These are phyloP conservation scores for Poronia punctata DNA, from an alignment of 495 filamentous ascomycete genomes.

Conservation along the genomic window DNA sequence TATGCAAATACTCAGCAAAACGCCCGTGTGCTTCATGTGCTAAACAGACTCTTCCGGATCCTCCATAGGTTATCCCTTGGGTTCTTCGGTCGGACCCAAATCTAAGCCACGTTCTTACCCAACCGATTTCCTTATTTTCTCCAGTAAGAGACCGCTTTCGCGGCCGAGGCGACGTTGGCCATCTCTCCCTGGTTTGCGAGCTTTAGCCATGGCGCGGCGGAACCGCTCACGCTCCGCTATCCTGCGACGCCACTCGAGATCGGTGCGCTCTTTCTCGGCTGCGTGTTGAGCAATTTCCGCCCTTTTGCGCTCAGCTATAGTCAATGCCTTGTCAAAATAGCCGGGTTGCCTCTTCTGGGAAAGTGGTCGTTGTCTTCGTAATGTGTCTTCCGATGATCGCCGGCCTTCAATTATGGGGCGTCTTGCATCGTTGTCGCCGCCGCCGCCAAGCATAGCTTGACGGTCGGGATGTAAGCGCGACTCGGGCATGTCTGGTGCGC, in stretches of 20 bases:
- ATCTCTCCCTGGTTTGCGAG: slow-evolving; percentile 63
- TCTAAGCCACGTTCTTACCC: slow-evolving; percentile 26
- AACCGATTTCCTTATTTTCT: slow-evolving; percentile 71
- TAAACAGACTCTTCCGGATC: too few species aligned
- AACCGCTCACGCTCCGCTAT: slow-evolving; percentile 56
- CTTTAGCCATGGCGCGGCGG: slow-evolving; percentile 66
- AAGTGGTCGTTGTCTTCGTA: slow-evolving; percentile 16
- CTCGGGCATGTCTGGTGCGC: not conserved
- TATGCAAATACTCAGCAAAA: too few species aligned
- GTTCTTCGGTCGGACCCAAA: too few species aligned
- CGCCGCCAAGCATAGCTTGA: slow-evolving; percentile 47
- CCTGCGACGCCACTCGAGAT: slow-evolving; percentile 46
- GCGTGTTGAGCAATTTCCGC: slow-evolving; percentile 56
- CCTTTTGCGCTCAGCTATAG: slow-evolving; percentile 58
- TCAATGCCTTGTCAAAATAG: slow-evolving; percentile 70
- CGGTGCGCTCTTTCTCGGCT: slow-evolving; percentile 49
- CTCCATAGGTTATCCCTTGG: not conserved
- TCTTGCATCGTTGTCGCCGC: slow-evolving; percentile 9
- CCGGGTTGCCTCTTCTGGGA: slow-evolving; percentile 47
- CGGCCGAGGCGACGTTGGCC: slow-evolving; percentile 79
- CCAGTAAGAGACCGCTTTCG: slow-evolving; percentile 75
- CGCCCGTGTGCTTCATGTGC: too few species aligned
- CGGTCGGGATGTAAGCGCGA: slow-evolving; percentile 62
- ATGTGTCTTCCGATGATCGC: not conserved
- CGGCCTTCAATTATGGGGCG: too few species aligned